These are phyloP conservation scores for Chlorella sorokiniana DNA, from an alignment of 139 green algal genomes.

Conservation along the genomic window DNA sequence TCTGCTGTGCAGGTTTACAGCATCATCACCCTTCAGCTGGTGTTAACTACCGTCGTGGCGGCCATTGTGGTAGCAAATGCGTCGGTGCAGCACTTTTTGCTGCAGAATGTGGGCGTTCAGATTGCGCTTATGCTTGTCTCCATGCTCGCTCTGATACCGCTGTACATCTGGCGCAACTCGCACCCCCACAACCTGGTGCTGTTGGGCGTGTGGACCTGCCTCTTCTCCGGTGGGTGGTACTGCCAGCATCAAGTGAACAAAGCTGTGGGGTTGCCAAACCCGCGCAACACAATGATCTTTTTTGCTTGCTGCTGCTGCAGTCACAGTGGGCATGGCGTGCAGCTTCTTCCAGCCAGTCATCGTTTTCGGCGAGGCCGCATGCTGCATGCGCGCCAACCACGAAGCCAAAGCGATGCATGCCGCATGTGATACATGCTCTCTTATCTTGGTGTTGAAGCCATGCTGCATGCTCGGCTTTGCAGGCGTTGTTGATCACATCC, in stretches of 20 bases:
- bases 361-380: conserved; percentile 40
- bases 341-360: conserved; percentile 56
- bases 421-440: not conserved
- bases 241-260: not conserved
- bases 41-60: conserved; percentile 51
- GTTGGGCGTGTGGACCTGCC: conserved; percentile 53
- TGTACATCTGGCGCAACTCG: conserved; percentile 58
- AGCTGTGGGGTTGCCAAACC: not conserved
- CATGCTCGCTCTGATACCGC: conserved; percentile 23
- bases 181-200: conserved; percentile 74
- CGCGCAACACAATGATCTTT: not conserved
- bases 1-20: conserved; percentile 27
- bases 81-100: conserved; percentile 41
- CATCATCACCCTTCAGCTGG: conserved; percentile 49
- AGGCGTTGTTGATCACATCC: conserved; percentile 45
- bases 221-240: not conserved
- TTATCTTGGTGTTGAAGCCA: not conserved
- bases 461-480: not conserved
- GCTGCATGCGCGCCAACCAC: not conserved
- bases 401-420: not conserved
- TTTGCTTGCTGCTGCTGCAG: conserved; percentile 20
- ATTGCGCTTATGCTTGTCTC: conserved; percentile 35
- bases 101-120: conserved; percentile 2
- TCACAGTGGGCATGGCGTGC: conserved; percentile 55
- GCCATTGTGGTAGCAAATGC: conserved; percentile 43